Percentiles rank a stretch among this genome's conserved stretches.
phyloP scores from a whole-genome alignment of 73 alveolate species.

The Symbiodinium pilosum region DNA sequence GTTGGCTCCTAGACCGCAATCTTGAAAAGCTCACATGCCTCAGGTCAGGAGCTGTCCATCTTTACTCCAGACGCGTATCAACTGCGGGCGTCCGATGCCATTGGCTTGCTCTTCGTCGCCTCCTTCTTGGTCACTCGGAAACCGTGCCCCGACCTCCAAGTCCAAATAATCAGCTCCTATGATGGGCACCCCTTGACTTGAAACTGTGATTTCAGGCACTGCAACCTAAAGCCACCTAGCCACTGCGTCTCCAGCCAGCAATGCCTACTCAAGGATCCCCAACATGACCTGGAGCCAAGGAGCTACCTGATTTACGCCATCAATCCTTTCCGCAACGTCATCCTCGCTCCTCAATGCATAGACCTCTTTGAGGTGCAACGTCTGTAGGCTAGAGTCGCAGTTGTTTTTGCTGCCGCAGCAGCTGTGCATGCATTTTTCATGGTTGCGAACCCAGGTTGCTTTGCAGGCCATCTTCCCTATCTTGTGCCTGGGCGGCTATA shows the following conservation, averaged over 20 bases:
- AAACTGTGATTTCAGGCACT: background rate
- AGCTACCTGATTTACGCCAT: conserved; percentile 82
- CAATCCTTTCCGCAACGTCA: conserved; percentile 57
- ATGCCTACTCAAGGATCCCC: background rate
- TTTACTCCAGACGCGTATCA: conserved; percentile 52
- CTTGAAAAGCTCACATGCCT: background rate
- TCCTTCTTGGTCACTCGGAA: conserved; percentile 49
- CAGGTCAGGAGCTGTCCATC: conserved; percentile 83
- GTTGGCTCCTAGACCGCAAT: background rate
- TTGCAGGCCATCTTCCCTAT: conserved; percentile 16
- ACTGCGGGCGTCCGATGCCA: conserved; percentile 20
- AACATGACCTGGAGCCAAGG: background rate
- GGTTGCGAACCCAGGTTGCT: background rate
- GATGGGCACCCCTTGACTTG: too few species aligned
- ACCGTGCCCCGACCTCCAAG: conserved; percentile 39
- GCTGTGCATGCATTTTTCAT: background rate
- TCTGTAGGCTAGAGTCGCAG: too few species aligned
- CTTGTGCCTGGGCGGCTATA: conserved; percentile 29
- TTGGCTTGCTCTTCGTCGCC: background rate
- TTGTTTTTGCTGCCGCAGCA: background rate
- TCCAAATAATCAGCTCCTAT: too few species aligned
- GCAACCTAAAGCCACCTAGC: background rate
- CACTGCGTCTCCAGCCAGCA: background rate
- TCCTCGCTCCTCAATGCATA: background rate
- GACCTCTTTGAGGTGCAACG: too few species aligned